Conservation (phyloP, 208 protist genomes). For the Leishmania amazonensis region DNA sequence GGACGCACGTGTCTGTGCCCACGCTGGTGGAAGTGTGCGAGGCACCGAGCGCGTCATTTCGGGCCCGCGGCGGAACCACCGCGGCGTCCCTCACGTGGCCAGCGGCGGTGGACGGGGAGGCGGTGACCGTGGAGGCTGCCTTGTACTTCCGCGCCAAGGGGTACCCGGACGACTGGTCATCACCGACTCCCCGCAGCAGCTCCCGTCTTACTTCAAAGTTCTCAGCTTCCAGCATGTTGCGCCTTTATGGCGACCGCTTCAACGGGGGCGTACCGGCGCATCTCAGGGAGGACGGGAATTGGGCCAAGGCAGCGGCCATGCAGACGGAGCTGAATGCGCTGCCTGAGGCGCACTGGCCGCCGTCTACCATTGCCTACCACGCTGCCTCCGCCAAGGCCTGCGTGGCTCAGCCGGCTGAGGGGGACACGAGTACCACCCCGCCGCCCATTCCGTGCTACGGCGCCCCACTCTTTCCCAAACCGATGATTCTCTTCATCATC, state of each 20-base stretch:
- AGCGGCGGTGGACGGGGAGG: not conserved
- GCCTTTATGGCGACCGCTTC: slow-evolving; percentile 49
- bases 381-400: not conserved
- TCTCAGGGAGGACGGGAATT: slow-evolving; percentile 12
- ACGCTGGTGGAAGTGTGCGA: slow-evolving; percentile 34
- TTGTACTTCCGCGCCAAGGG: slow-evolving; percentile 55
- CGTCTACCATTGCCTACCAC: slow-evolving; percentile 33
- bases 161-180: slow-evolving; percentile 53
- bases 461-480: slow-evolving; percentile 46
- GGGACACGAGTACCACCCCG: not conserved
- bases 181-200: slow-evolving; percentile 27
- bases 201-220: slow-evolving; percentile 38
- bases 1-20: slow-evolving; percentile 32
- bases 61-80: slow-evolving; percentile 2
- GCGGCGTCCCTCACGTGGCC: not conserved
- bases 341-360: slow-evolving; percentile 28
- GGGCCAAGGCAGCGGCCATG: slow-evolving; percentile 13
- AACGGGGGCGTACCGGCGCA: slow-evolving; percentile 41
- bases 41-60: slow-evolving; percentile 22
- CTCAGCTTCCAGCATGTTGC: slow-evolving; percentile 40
- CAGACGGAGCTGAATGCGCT: slow-evolving; percentile 33
- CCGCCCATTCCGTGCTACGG: slow-evolving; percentile 22
- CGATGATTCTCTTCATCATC: slow-evolving; percentile 77
- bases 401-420: not conserved
- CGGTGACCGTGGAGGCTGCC: slow-evolving; percentile 21